Base-by-base conservation (phyloP, 2,329 filamentous ascomycete genomes). In the Bimuria novae-zelandiae region DNA sequence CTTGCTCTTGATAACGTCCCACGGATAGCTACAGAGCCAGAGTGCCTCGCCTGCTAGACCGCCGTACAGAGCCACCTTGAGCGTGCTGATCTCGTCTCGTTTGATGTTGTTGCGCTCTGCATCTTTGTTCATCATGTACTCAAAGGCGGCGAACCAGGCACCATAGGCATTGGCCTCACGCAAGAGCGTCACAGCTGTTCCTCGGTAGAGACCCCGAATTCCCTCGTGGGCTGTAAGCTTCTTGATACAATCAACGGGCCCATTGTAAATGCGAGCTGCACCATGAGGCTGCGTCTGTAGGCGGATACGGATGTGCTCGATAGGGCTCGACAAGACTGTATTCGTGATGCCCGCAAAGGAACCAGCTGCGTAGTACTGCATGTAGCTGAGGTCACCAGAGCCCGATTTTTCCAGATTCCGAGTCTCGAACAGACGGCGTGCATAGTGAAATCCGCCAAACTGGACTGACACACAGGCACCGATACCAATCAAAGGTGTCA, bases 1-100 rank as follows among this genome's bases (percentile, higher is more conserved):
- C 84, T 96, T 97, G 77, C 91, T 96, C 89, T 99, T 99, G 77
- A 99, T 78, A 23, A 99, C 93, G 76, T 99, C 94, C 61, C 99
- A 89, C 19, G 94, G 94, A 77, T 99, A 99, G 70, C 91, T 96
- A 30, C 83, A 83, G 50, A 99, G 79, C 94, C 94, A 99, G 52
- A 99, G 83, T 47, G 87, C 90, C 81, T 99, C 94, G 63, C 94
- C 94, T 0, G 94, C 94, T 35, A 99, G 76, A 39, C 94, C 94
- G 60, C 94, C 94, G 73, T 97, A 99, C 11, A 90, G 78, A 11
- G 94, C 94, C 44, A 99, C 85, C 78, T 96, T 97, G 75, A 87
- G 87, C 47, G 84, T 87, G 14, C 90, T 85, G 32, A 99, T 85
- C 1, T 95, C 86, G 67, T 87, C 85, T 50, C 94, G 87, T 59